Evolutionary conservation across 2,329 filamentous ascomycete genomes (phyloP).

Genomic region (Sclerotinia glacialis): DNA sequence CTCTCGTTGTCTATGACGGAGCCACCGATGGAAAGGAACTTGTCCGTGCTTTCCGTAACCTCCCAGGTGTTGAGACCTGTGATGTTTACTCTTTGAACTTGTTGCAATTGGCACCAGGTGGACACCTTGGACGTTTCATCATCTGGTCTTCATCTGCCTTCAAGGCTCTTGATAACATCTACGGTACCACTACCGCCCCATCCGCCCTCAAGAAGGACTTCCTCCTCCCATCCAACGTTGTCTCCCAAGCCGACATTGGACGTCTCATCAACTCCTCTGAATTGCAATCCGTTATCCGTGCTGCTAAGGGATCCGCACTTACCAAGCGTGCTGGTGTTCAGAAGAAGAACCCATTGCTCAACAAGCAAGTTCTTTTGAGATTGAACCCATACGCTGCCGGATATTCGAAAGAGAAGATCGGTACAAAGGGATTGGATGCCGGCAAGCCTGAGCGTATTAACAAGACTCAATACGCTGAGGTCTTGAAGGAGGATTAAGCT

Average conservation of each 20-base stretch:
- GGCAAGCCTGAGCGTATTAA: slow-evolving; percentile 54
- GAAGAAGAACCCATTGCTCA: slow-evolving; percentile 99
- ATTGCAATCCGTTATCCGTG: slow-evolving; percentile 92
- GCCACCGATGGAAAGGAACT: slow-evolving; percentile 94
- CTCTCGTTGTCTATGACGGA: slow-evolving; percentile 96
- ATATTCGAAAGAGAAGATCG: slow-evolving; percentile 83
- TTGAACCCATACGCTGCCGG: slow-evolving; percentile 96
- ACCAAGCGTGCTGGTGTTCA: slow-evolving; percentile 90
- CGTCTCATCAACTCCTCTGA: slow-evolving; percentile 99
- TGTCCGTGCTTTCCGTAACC: slow-evolving; percentile 94
- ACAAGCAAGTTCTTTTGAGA: slow-evolving; percentile 97
- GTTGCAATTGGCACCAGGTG: slow-evolving; percentile 97
- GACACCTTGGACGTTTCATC: slow-evolving; percentile 97
- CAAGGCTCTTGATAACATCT: slow-evolving; percentile 93
- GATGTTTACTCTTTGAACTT: slow-evolving; percentile 95
- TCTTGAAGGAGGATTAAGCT: slow-evolving; percentile 51
- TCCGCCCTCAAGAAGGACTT: slow-evolving; percentile 98
- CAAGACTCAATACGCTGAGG: slow-evolving; percentile 41
- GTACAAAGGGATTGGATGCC: slow-evolving; percentile 62
- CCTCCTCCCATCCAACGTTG: slow-evolving; percentile 87
- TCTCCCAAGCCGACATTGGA: slow-evolving; percentile 90
- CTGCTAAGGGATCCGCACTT: slow-evolving; percentile 81
- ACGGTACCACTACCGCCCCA: slow-evolving; percentile 86
- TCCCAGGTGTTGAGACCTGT: slow-evolving; percentile 95
- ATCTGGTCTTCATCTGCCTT: slow-evolving; percentile 98